Evolutionary conservation across 805 yeast genomes (phyloP).

Genomic region (Scheffersomyces stipitis): DNA sequence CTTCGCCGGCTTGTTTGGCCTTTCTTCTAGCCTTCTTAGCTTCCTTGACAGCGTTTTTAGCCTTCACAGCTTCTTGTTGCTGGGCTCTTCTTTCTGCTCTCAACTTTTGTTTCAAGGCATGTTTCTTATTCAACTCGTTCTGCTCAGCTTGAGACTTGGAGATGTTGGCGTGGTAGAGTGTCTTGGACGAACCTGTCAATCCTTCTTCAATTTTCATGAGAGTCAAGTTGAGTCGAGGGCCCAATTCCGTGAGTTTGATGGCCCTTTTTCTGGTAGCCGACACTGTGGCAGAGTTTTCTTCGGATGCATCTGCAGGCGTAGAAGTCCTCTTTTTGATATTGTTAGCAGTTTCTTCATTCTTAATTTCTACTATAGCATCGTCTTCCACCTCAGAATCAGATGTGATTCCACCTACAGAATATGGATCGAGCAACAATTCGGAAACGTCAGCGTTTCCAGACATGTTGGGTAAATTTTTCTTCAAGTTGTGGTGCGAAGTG

Average conservation of each 20-base stretch:
- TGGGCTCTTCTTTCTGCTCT: slow-evolving; percentile 71
- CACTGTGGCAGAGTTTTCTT: slow-evolving; percentile 13
- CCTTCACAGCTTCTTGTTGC: slow-evolving; percentile 76
- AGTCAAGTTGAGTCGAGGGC: slow-evolving; percentile 80
- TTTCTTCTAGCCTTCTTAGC: slow-evolving; percentile 70
- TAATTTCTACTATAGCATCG: slow-evolving; percentile 72
- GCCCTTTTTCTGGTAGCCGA: slow-evolving; percentile 63
- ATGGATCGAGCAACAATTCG: slow-evolving; percentile 80
- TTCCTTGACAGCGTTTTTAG: slow-evolving; percentile 69
- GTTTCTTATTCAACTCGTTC: slow-evolving; percentile 62
- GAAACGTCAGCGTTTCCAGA: slow-evolving; percentile 70
- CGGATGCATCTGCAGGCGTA: slow-evolving; percentile 14
- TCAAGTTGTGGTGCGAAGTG: slow-evolving; percentile 56
- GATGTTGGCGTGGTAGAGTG: slow-evolving; percentile 75
- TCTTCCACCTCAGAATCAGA: slow-evolving; percentile 95
- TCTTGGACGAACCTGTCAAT: slow-evolving; percentile 77
- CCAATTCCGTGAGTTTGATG: slow-evolving; percentile 86
- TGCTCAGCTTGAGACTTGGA: slow-evolving; percentile 63
- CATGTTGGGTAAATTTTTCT: slow-evolving; percentile 70
- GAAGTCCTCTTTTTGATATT: slow-evolving; percentile 20
- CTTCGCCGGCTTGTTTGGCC: slow-evolving; percentile 45
- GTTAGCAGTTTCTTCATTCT: slow-evolving; percentile 19
- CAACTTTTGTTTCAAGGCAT: slow-evolving; percentile 57
- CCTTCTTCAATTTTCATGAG: slow-evolving; percentile 91
- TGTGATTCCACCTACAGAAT: slow-evolving; percentile 76